These are phyloP conservation scores for Mycena vulgaris DNA, from an alignment of 768 basidiomycete genomes.

Conservation along the genomic window DNA sequence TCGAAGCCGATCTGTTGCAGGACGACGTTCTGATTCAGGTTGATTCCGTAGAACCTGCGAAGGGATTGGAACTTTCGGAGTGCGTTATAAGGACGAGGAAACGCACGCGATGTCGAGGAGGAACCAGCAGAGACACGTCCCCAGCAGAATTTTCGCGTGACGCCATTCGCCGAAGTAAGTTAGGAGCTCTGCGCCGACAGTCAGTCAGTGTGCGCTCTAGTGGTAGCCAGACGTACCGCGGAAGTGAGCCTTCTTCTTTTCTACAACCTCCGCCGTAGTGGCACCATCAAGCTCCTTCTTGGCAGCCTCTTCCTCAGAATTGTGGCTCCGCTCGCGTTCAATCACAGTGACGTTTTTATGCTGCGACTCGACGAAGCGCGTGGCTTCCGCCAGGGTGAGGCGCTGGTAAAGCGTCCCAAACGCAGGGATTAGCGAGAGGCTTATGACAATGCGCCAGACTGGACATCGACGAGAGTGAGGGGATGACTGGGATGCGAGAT, in stretches of 20 bases:
- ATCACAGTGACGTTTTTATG: conserved; percentile 44
- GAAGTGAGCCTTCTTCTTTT: conserved; percentile 66
- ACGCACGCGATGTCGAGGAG: conserved; percentile 78
- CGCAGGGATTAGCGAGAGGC: conserved; percentile 79
- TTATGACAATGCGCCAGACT: conserved; percentile 83
- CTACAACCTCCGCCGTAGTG: conserved; percentile 33
- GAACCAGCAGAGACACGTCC: conserved; percentile 82
- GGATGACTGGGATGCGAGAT: background rate
- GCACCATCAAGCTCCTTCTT: no score
- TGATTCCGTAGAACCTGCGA: conserved; percentile 72
- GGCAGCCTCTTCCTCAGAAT: conserved; percentile 22
- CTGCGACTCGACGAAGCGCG: conserved; percentile 63
- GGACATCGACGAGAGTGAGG: no score
- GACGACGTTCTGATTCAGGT: conserved; percentile 73
- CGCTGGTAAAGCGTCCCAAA: conserved; percentile 84
- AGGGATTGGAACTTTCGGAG: background rate
- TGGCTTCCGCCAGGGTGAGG: conserved; percentile 79
- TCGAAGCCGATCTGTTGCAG: conserved; percentile 70
- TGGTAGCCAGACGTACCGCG: conserved; percentile 50
- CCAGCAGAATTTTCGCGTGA: conserved; percentile 76
- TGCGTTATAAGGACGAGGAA: conserved; percentile 11
- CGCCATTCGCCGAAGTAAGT: conserved; percentile 81
- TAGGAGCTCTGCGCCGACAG: conserved; percentile 65
- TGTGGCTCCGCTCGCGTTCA: conserved; percentile 42
- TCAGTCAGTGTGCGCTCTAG: background rate